Evolutionary conservation across 2,329 filamentous ascomycete genomes (phyloP).

Genomic region (Metarhizium album): DNA sequence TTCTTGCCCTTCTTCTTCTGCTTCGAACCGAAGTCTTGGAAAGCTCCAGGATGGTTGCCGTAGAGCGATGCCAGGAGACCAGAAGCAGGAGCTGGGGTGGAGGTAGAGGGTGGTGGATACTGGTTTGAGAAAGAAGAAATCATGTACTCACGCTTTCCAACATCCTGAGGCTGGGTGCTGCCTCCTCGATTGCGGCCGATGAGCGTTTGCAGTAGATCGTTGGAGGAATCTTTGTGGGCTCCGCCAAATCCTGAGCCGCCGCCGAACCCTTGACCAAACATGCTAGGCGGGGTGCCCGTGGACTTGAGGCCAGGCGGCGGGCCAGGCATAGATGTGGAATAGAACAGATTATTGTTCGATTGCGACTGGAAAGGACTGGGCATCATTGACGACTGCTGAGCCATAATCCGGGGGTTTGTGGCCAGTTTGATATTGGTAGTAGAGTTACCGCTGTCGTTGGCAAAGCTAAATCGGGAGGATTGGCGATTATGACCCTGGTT

Average conservation of each 20-base stretch:
- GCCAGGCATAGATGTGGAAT: constrained; percentile 75
- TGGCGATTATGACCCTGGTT: constrained; percentile 66
- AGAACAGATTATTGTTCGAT: constrained; percentile 59
- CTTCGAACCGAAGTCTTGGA: constrained; percentile 88
- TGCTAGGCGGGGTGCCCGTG: constrained; percentile 84
- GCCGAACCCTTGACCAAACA: constrained; percentile 88
- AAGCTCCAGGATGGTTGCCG: constrained; percentile 72
- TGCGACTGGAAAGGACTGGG: constrained; percentile 51
- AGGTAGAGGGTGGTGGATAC: constrained; percentile 71
- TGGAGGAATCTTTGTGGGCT: constrained; percentile 58
- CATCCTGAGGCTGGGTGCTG: constrained; percentile 65
- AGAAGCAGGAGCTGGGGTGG: constrained; percentile 79
- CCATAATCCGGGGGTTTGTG: constrained; percentile 72
- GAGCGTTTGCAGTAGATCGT: constrained; percentile 64
- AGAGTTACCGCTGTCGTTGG: constrained; percentile 53
- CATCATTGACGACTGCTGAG: constrained; percentile 82
- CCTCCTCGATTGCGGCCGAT: constrained; percentile 59
- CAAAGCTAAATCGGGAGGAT: constrained; percentile 79
- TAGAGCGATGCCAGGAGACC: constrained; percentile 87
- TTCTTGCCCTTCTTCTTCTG: constrained; percentile 99
- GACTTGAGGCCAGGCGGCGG: constrained; percentile 94
- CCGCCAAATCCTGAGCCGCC: constrained; percentile 53
- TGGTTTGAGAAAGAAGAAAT: constrained; percentile 86
- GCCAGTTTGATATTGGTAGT: constrained; percentile 58
- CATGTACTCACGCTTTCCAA: constrained; percentile 97